These are phyloP conservation scores for Jacaranda copaia DNA, from an alignment of 257 asterid genomes.

Conservation along the genomic window DNA sequence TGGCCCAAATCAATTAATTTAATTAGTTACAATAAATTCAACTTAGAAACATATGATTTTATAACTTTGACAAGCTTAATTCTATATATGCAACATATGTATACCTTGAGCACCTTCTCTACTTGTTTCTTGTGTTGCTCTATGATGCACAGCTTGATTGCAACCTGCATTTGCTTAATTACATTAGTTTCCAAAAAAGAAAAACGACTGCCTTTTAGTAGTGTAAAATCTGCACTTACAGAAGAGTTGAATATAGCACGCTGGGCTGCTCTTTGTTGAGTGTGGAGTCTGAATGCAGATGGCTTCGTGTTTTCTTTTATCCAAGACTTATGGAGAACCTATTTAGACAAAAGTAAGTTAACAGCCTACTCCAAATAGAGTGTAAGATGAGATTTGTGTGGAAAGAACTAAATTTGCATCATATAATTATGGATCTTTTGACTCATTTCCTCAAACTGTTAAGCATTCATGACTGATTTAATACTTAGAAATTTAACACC, in stretches of 20 bases:
- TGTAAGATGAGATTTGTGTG: too few relatives aligned
- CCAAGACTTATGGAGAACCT: slow-evolving; percentile 49
- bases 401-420: too few relatives aligned
- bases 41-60: too few relatives aligned
- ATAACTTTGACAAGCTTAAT: too few relatives aligned
- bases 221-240: slow-evolving; percentile 42
- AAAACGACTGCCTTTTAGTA: background rate
- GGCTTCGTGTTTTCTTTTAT: slow-evolving; percentile 68
- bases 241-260: slow-evolving; percentile 72
- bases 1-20: slow-evolving; percentile 28
- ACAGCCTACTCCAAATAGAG: background rate
- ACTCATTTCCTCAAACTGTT: too few relatives aligned
- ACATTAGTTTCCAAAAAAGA: background rate
- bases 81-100: too few relatives aligned
- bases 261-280: slow-evolving; percentile 78
- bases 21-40: background rate
- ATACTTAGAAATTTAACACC: too few relatives aligned
- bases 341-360: background rate
- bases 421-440: too few relatives aligned
- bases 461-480: too few relatives aligned
- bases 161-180: slow-evolving; percentile 48
- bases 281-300: slow-evolving; percentile 70
- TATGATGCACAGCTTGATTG: slow-evolving; percentile 59
- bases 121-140: slow-evolving; percentile 69
- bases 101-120: slow-evolving; percentile 74